Evolutionary conservation across 306 rosid genomes (phyloP), one percentile per base, ranked within the genome.

Genomic region (Castanea sativa): DNA sequence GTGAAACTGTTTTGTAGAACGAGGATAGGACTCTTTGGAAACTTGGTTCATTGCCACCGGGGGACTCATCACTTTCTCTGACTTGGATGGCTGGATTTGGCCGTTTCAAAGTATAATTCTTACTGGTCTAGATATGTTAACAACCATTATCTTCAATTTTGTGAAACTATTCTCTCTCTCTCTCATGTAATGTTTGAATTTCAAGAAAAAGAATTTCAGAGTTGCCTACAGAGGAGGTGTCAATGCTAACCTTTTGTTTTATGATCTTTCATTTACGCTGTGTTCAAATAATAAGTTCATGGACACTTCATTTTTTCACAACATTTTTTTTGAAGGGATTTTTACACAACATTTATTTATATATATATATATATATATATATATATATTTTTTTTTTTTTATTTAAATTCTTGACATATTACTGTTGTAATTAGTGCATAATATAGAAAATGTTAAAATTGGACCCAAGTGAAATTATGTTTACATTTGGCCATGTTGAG

Each of bases 21-120:
- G 99, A 90, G 86, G 98, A 91, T 21, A 84, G 99, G 83, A 92
- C 97, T 41, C 97, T 95, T 21, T 95, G 99, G 99, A 92, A 95
- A 83, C 97, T 92, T 59, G 99, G 99, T 19, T 88, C 97, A 27
- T 84, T 92, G 82, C 99, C 97, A 12, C 99, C 99, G 43, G 43
- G 6, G 98, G 98, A 55, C 81, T 95, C 23, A 95, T 90, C 69
- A 95, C 99, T 30, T 95, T 95, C 45, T 95, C 91, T 87, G 91
- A 95, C 71, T 90, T 95, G 64, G 64, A 95, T 95, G 98, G 98
- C 80, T 95, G 86, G 91, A 90, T 82, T 89, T 95, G 58, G 99
- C 99, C 82, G 89, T 95, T 87, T 89, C 97, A 51, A 95, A 91
- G 86, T 95, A 95, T 85, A 92, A 85, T 81, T 83, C 93, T 4